phyloP scores from a whole-genome alignment of 1,284 basidiomycete species.

The Papiliotrema flavescens region DNA sequence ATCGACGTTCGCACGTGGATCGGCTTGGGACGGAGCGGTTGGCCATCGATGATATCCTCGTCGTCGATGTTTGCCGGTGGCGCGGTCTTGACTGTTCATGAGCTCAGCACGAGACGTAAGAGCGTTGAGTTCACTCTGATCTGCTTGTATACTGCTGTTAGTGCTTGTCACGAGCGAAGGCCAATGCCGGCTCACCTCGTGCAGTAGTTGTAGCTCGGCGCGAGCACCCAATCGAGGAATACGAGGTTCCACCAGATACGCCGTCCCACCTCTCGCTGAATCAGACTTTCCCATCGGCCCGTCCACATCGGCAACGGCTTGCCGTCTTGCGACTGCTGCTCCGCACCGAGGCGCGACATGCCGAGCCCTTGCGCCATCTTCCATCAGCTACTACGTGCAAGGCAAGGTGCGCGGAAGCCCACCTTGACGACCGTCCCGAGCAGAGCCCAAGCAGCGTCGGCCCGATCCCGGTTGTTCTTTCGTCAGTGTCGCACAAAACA shows the following conservation, averaged over 20 bases:
- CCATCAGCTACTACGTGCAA: background rate
- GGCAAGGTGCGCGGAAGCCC: no score
- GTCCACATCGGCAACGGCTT: constrained; percentile 47
- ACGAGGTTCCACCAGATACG: constrained; percentile 51
- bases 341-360: constrained; percentile 48
- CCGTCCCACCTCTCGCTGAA: constrained; percentile 49
- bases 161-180: background rate
- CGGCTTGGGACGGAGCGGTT: constrained; percentile 43
- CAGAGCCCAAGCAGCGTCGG: constrained; percentile 49
- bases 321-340: constrained; percentile 41
- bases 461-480: constrained; percentile 49
- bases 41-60: constrained; percentile 48
- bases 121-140: constrained; percentile 41
- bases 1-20: constrained; percentile 46
- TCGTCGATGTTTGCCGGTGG: constrained; percentile 50
- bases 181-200: constrained; percentile 16
- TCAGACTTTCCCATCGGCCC: constrained; percentile 48
- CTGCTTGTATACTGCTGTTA: constrained; percentile 43
- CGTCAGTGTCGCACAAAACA: background rate
- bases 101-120: constrained; percentile 3
- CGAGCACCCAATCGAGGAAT: constrained; percentile 48
- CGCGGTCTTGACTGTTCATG: constrained; percentile 41
- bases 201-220: constrained; percentile 47
- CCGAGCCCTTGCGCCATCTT: constrained; percentile 51
- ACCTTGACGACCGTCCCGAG: constrained; percentile 50